Evolutionary conservation across 495 filamentous ascomycete genomes (phyloP).

Genomic region (Delitschia confertaspora): DNA sequence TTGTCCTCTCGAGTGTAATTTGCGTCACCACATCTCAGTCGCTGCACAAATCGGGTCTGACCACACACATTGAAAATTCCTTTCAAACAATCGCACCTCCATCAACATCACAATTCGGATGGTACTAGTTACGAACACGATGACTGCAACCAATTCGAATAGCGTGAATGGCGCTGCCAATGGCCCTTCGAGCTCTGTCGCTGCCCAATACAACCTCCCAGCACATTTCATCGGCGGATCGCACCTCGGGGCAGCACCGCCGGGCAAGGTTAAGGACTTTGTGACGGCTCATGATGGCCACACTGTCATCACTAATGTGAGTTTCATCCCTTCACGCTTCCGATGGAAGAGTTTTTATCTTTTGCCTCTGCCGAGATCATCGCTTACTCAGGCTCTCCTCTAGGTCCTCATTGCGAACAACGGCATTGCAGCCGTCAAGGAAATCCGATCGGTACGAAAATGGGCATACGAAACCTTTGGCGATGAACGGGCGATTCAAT

Average conservation of each 20-base stretch:
- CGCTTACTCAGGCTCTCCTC: slow-evolving; percentile 1
- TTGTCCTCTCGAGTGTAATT: background rate
- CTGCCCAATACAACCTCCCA: slow-evolving; percentile 69
- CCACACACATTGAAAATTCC: no score
- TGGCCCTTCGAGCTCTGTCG: slow-evolving; percentile 50
- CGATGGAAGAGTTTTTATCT: no score
- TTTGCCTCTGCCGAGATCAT: no score
- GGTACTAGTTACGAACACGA: slow-evolving; percentile 23
- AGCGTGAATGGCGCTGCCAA: slow-evolving; percentile 35
- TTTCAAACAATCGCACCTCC: background rate
- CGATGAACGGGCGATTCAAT: slow-evolving; percentile 95
- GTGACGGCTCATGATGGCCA: slow-evolving; percentile 83
- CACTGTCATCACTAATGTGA: slow-evolving; percentile 93
- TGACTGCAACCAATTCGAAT: slow-evolving; percentile 16
- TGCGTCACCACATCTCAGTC: no score
- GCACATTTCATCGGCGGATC: slow-evolving; percentile 96
- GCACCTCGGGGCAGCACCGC: slow-evolving; percentile 63
- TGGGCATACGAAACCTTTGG: slow-evolving; percentile 99
- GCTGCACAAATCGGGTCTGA: no score
- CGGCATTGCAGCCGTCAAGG: slow-evolving; percentile 98
- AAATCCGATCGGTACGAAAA: slow-evolving; percentile 97
- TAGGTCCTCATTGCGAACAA: slow-evolving; percentile 99
- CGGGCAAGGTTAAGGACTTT: slow-evolving; percentile 88
- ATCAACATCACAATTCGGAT: slow-evolving; percentile 16
- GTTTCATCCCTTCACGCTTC: slow-evolving; percentile 32